A percentile compares a stretch with the other conserved stretches of the same genome.
Evolutionary conservation across 345 rosid species (phyloP).

Genomic region (Rhodomyrtus tomentosa): DNA sequence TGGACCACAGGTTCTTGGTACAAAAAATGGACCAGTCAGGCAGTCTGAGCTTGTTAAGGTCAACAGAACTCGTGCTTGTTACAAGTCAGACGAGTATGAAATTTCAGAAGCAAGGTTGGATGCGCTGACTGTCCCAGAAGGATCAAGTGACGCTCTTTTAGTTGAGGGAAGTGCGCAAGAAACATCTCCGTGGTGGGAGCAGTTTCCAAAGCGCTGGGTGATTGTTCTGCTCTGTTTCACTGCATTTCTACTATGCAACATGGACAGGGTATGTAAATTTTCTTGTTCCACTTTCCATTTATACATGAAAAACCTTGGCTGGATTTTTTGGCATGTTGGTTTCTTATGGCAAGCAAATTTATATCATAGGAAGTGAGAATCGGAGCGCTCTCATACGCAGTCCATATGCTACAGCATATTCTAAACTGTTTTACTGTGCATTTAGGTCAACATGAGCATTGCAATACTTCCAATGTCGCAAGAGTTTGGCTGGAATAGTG

Average conservation of each 20-base stretch:
- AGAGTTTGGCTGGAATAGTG: slow-evolving; percentile 91
- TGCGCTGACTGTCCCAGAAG: slow-evolving; percentile 35
- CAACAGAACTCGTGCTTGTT: slow-evolving; percentile 36
- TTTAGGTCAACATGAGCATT: slow-evolving; percentile 97
- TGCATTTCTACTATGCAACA: slow-evolving; percentile 83
- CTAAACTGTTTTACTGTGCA: slow-evolving; percentile 4
- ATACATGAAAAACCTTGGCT: not conserved
- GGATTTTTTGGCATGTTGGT: not conserved
- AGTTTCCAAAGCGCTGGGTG: slow-evolving; percentile 82
- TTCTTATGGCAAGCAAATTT: not conserved
- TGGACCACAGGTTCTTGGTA: slow-evolving; percentile 2
- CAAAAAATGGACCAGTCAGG: not conserved
- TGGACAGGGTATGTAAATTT: slow-evolving; percentile 77
- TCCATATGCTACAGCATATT: not conserved
- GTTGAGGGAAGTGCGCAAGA: slow-evolving; percentile 33
- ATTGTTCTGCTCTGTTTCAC: slow-evolving; percentile 78
- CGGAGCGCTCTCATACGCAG: not conserved
- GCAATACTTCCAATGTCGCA: slow-evolving; percentile 96
- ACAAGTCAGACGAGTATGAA: slow-evolving; percentile 83
- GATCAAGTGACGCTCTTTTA: slow-evolving; percentile 42
- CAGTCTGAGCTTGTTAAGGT: slow-evolving; percentile 7
- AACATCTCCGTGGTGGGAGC: slow-evolving; percentile 64
- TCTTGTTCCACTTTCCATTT: not conserved
- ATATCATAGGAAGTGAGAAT: not conserved
- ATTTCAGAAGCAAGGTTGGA: slow-evolving; percentile 41